phyloP scores from a whole-genome alignment of 1,284 basidiomycete species.

The Inonotus hispidus region DNA sequence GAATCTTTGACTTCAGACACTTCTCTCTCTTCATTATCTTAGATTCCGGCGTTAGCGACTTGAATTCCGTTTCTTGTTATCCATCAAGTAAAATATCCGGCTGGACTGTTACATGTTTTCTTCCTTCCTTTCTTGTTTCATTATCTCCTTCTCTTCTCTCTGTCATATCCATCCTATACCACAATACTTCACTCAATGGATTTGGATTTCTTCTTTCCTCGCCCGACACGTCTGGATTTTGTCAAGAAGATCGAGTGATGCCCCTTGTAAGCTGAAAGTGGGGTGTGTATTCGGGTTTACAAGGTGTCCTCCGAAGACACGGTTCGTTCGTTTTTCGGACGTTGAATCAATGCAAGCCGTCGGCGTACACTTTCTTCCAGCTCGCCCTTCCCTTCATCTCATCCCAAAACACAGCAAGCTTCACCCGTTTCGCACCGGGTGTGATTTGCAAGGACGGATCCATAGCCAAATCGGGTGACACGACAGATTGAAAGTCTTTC shows the following conservation, averaged over 20 bases:
- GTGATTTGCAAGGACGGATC: constrained; percentile 14
- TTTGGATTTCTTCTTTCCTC: neutral
- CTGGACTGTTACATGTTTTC: neutral
- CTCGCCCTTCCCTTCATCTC: constrained; percentile 55
- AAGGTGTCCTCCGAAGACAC: neutral
- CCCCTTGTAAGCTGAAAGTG: too few relatives aligned
- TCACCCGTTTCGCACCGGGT: constrained; percentile 32
- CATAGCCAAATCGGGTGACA: neutral
- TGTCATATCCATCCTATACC: neutral
- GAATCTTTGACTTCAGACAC: too few relatives aligned
- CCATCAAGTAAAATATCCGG: neutral
- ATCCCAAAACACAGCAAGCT: constrained; percentile 63
- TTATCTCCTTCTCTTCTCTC: neutral
- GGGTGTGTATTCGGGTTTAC: neutral
- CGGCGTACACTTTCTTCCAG: constrained; percentile 62
- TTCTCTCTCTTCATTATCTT: neutral
- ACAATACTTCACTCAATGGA: neutral
- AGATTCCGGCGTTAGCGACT: neutral
- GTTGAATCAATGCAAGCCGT: constrained; percentile 38
- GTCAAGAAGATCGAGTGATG: neutral
- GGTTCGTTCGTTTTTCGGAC: too few relatives aligned
- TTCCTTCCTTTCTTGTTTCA: neutral
- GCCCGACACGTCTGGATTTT: too few relatives aligned
- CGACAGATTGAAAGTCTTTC: constrained; percentile 32
- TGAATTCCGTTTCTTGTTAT: neutral